Conservation (phyloP, 108 stramenopile genomes). For the Poteriospumella lacustris region DNA sequence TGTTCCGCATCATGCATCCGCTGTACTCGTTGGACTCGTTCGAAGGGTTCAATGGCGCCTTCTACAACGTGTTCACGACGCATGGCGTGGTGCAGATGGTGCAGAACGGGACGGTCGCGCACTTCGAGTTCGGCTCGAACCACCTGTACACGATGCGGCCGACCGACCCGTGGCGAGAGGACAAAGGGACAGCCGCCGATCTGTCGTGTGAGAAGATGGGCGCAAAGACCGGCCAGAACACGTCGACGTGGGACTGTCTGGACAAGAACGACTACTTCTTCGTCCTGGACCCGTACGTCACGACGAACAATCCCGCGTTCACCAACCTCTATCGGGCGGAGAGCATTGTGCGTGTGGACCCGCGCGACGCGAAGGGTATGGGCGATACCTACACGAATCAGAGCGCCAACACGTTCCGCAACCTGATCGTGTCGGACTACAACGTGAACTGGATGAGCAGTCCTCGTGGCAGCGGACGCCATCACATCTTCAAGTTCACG, state of each 20-base stretch:
- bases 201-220: neutral
- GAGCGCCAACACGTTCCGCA: neutral
- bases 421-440: neutral
- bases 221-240: too few species aligned
- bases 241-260: neutral
- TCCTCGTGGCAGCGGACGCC: neutral
- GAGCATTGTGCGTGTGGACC: neutral
- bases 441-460: neutral
- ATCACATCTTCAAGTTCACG: neutral
- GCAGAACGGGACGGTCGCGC: neutral
- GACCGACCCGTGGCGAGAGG: too few species aligned
- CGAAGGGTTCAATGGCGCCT: neutral
- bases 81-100: neutral
- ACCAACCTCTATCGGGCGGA: neutral
- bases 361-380: neutral
- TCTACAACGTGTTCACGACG: neutral
- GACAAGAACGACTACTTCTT: neutral
- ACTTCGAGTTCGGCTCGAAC: constrained; percentile 2
- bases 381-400: neutral
- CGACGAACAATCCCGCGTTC: neutral
- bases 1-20: neutral
- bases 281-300: neutral
- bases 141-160: neutral
- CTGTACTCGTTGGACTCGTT: neutral
- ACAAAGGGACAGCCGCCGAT: too few species aligned